Base-by-base conservation (phyloP, 352 stramenopile species). In the Globisporangium barbulae region DNA sequence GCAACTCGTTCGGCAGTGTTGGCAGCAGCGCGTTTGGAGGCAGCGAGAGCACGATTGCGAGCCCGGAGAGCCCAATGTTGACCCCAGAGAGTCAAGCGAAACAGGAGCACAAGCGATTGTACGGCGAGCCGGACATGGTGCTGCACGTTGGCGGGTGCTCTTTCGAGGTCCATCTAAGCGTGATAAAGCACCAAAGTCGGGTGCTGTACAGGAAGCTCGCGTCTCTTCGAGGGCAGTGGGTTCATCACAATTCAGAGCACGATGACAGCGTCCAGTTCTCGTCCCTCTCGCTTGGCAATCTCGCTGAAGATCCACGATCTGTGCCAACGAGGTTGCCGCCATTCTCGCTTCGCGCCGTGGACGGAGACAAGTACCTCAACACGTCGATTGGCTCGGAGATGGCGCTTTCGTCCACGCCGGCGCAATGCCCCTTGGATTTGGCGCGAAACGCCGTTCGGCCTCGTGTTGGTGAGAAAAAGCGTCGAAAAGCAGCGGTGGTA, bases 101-200 rank as follows among this genome's bases (percentile, higher is more conserved):
- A 37, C 58, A 57, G 17, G 30, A 45, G 37, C 47, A 21, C 33
- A 12, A 44, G 8, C 33, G 31, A 30, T 22, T 22, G 17, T 50
- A 58, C 6, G 59, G 59, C 2, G 47, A 55, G 3, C 59, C 72
- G 15, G 79, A 91, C 61, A 59, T 83, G 8, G 54, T 83, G 41
- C 56, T 92, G 17, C 79, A 89, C 56, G 69, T 79, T 0, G 68
- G 80, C 28, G 64, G 62, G 30, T 92, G 83, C 63, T 74, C 78
- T 21, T 76, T 92, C 42, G 64, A 64, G 17, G 19, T 89, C 8
- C 75, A 88, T 58, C 42, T 69, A 5, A 59, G 47, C 1, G 61
- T 81, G 31, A 35, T 89, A 15, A 63, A 76, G 31, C 41, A 52
- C 2, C 70, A 74, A 50, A 76, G 81, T 63, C 67, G 52, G n/a